A percentile compares a stretch with the other conserved stretches of the same genome.
Conservation (phyloP, 495 filamentous ascomycete genomes). For the Penicillium lividum region DNA sequence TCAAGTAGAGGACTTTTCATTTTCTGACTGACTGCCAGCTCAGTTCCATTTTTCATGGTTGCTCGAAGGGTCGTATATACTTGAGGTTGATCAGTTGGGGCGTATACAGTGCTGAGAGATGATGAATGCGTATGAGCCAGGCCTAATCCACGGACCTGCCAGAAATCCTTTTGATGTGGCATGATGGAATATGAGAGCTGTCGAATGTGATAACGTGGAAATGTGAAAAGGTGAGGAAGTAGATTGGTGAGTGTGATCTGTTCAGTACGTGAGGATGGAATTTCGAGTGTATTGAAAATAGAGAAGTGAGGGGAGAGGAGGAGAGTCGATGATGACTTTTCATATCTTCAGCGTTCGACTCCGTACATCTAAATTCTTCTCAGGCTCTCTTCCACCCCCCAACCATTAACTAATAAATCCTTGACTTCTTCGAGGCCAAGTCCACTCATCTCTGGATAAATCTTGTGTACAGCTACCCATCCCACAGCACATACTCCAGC, state of each 20-base stretch:
- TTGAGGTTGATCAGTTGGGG: background rate
- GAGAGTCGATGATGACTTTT: background rate
- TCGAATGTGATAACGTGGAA: background rate
- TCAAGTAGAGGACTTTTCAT: constrained; percentile 11
- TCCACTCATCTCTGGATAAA: constrained; percentile 86
- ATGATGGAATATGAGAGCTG: background rate
- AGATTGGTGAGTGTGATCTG: background rate
- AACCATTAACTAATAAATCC: constrained; percentile 68
- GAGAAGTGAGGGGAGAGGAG: background rate
- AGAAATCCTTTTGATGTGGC: background rate
- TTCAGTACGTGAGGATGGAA: background rate
- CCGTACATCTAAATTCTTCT: background rate
- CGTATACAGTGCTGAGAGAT: background rate
- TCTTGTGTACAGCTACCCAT: constrained; percentile 64
- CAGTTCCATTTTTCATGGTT: background rate
- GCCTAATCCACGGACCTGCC: background rate
- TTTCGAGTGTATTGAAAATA: background rate
- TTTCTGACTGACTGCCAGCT: background rate
- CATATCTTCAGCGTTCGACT: background rate
- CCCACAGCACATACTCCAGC: constrained; percentile 66
- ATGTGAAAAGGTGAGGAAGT: background rate
- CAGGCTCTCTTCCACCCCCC: constrained; percentile 53
- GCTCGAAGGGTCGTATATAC: background rate
- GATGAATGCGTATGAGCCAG: background rate
- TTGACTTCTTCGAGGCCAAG: constrained; percentile 81